These are phyloP conservation scores for Byssothecium circinans DNA, from an alignment of 2,329 filamentous ascomycete genomes.

Conservation along the genomic window DNA sequence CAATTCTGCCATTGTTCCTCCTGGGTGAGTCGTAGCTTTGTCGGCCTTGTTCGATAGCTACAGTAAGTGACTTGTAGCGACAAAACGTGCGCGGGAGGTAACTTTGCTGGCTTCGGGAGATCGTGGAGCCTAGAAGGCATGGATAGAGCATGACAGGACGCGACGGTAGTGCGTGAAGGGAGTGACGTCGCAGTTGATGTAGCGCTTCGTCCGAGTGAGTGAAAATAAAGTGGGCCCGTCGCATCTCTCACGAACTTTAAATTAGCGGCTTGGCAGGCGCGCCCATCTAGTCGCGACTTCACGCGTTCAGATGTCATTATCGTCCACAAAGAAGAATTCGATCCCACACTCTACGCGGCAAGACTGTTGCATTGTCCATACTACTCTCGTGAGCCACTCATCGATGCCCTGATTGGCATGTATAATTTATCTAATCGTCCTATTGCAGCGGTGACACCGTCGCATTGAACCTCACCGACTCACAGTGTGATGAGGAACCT, in stretches of 20 bases:
- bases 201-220: neutral
- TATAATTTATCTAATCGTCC: too few relatives aligned
- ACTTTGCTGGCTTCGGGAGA: constrained; percentile 17
- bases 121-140: constrained; percentile 15
- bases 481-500: neutral
- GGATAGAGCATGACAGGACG: constrained; percentile 21
- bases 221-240: neutral
- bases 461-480: neutral
- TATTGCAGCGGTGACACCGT: too few relatives aligned
- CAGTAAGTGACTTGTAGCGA: constrained; percentile 37
- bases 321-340: too few relatives aligned
- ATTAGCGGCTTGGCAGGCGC: neutral
- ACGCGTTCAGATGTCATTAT: too few relatives aligned
- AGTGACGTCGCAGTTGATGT: neutral
- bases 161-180: neutral
- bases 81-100: constrained; percentile 19
- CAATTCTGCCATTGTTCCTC: neutral
- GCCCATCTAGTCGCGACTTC: neutral
- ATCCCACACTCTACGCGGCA: too few relatives aligned
- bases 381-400: too few relatives aligned
- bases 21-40: constrained; percentile 11
- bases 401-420: too few relatives aligned
- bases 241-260: neutral
- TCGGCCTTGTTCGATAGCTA: constrained; percentile 36
- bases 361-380: too few relatives aligned